A percentile compares a stretch with the other conserved stretches of the same genome.
Evolutionary conservation across 495 filamentous ascomycete genomes (phyloP).

Genomic region (Neurospora sp.): DNA sequence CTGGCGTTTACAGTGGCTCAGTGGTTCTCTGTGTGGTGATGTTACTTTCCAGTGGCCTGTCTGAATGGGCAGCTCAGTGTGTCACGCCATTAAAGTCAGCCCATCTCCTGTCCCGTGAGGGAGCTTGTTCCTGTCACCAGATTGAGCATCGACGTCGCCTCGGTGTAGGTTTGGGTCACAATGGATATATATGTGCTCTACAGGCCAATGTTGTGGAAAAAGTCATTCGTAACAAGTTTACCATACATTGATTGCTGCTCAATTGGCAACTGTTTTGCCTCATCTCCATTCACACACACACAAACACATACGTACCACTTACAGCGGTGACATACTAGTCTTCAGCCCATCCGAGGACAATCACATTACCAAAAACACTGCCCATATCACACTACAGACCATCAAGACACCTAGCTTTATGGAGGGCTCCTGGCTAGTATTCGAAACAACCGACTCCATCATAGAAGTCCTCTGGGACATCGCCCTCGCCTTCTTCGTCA

Average conservation of each 20-base stretch:
- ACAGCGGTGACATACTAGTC: background rate
- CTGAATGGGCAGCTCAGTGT: background rate
- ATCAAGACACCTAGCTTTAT: background rate
- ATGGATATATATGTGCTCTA: background rate
- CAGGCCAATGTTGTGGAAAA: background rate
- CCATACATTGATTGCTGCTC: background rate
- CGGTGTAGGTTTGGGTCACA: background rate
- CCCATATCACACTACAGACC: background rate
- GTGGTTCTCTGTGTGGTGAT: background rate
- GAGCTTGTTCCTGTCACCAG: background rate
- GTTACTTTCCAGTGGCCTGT: background rate
- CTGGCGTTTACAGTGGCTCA: background rate
- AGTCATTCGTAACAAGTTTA: background rate
- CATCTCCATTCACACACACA: background rate
- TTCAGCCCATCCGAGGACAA: background rate
- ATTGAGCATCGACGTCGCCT: background rate
- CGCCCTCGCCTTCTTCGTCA: conserved; percentile 21
- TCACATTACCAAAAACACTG: background rate
- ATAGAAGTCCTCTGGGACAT: conserved; percentile 28
- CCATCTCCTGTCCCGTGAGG: background rate
- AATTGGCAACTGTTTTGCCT: background rate
- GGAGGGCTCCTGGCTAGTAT: conserved; percentile 6
- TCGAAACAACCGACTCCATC: conserved; percentile 19
- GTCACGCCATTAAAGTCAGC: background rate
- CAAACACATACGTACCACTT: background rate